Evolutionary conservation across 2,329 filamentous ascomycete species (phyloP).

Genomic region (Anthostomella pinea): DNA sequence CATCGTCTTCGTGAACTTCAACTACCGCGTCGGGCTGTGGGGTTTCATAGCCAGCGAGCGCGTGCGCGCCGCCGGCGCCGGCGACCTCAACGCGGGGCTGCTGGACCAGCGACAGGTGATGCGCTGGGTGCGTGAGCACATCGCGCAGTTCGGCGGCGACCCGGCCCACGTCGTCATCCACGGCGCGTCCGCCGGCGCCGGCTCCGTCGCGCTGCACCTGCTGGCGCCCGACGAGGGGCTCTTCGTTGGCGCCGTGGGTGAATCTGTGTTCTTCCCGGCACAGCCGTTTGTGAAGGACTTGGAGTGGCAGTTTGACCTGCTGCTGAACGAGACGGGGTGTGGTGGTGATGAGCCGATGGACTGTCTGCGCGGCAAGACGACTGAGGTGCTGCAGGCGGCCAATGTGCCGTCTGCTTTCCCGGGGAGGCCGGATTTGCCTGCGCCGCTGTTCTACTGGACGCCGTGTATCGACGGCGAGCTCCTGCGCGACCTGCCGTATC

Average conservation of each 20-base stretch:
- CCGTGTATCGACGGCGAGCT: conserved; percentile 49
- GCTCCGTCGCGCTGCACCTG: conserved; percentile 53
- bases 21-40: conserved; percentile 60
- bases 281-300: conserved; percentile 43
- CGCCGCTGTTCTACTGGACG: conserved; percentile 48
- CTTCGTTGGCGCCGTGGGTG: conserved; percentile 44
- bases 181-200: conserved; percentile 59
- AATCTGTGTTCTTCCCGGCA: conserved; percentile 50
- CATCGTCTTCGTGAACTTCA: conserved; percentile 58
- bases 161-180: conserved; percentile 58
- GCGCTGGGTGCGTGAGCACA: conserved; percentile 60
- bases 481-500: conserved; percentile 40
- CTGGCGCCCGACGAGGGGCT: conserved; percentile 44
- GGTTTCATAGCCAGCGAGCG: conserved; percentile 61
- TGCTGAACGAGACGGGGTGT: conserved; percentile 37
- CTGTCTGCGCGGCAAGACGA: conserved; percentile 41
- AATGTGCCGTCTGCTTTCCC: conserved; percentile 42
- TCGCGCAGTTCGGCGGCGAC: conserved; percentile 57
- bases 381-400: conserved; percentile 36
- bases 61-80: conserved; percentile 53
- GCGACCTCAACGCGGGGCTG: conserved; percentile 61
- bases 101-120: conserved; percentile 61
- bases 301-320: conserved; percentile 46
- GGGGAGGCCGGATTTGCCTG: conserved; percentile 28
- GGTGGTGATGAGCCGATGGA: conserved; percentile 31